phyloP scores from a whole-genome alignment of 164 flowering plant genomes.

The Annona squamosa region DNA sequence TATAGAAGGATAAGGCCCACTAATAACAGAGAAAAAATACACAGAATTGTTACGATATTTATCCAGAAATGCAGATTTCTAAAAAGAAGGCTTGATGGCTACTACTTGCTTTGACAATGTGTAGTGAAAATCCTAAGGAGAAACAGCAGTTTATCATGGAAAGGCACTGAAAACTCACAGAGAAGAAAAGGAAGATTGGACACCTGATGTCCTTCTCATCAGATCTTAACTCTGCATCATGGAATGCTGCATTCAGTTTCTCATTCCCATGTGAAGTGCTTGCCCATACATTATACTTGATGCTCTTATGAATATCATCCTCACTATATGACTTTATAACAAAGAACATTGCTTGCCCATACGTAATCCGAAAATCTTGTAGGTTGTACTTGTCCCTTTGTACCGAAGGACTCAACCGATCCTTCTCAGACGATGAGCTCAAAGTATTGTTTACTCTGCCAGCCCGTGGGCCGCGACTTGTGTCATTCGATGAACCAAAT shows the following conservation, averaged over 20 bases:
- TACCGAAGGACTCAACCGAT: slow-evolving; percentile 21
- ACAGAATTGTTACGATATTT: not conserved
- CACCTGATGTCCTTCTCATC: slow-evolving; percentile 33
- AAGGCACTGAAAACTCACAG: slow-evolving; percentile 29
- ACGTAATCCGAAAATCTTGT: slow-evolving; percentile 50
- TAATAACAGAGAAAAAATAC: not conserved
- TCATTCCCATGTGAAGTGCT: slow-evolving; percentile 78
- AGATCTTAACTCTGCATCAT: slow-evolving; percentile 38
- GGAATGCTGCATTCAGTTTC: slow-evolving; percentile 72
- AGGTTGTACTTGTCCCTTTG: slow-evolving; percentile 51
- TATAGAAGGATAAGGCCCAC: not conserved
- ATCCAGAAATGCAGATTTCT: not conserved
- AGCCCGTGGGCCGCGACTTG: slow-evolving; percentile 68
- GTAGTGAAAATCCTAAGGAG: not conserved
- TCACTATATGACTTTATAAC: slow-evolving; percentile 82
- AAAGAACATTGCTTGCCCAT: slow-evolving; percentile 65
- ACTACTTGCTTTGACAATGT: not conserved
- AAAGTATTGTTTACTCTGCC: slow-evolving; percentile 9
- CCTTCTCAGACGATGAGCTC: slow-evolving; percentile 24
- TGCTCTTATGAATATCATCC: slow-evolving; percentile 70
- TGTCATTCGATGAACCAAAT: slow-evolving; percentile 25
- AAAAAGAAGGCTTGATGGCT: not conserved
- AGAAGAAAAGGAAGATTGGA: slow-evolving; percentile 82
- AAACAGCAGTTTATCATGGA: not conserved
- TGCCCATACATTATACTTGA: slow-evolving; percentile 84